phyloP scores from a whole-genome alignment of 2,329 filamentous ascomycete species.

The Tolypocladium pustulatum region DNA sequence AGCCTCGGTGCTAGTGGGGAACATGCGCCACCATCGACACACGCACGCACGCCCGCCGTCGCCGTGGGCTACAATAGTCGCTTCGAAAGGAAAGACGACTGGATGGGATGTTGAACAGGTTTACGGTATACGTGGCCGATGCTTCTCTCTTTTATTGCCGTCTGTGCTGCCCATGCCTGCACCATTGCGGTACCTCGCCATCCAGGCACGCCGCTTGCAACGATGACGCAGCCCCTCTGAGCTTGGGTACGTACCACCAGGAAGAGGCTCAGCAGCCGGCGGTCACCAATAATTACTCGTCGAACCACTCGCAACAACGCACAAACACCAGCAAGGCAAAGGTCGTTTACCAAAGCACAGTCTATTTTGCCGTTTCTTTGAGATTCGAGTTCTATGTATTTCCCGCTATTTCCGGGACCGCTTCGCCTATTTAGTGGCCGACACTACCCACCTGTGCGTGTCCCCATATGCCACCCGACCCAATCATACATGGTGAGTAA shows the following conservation, averaged over 20 bases:
- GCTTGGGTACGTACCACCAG: too few relatives aligned
- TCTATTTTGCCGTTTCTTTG: background rate
- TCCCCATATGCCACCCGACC: background rate
- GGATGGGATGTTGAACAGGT: too few relatives aligned
- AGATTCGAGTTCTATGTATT: background rate
- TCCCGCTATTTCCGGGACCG: background rate
- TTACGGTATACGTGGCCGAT: fast-evolving
- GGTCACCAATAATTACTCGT: too few relatives aligned
- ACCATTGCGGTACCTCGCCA: background rate
- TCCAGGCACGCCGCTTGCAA: background rate
- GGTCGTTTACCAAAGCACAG: background rate
- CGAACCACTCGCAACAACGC: background rate
- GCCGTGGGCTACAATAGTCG: too few relatives aligned
- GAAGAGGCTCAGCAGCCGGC: too few relatives aligned
- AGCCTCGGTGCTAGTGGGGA: background rate
- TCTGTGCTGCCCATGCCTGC: background rate
- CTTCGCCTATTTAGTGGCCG: background rate
- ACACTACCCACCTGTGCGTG: background rate
- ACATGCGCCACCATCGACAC: background rate
- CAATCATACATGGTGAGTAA: background rate
- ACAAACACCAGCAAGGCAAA: background rate
- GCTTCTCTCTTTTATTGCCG: background rate
- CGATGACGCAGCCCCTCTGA: conserved; percentile 2
- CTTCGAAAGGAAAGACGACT: too few relatives aligned
- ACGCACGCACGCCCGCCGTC: too few relatives aligned